A percentile compares a stretch with the other conserved stretches of the same genome.
Conservation (phyloP, 768 basidiomycete species). For the Pleurotus tuber-regium region DNA sequence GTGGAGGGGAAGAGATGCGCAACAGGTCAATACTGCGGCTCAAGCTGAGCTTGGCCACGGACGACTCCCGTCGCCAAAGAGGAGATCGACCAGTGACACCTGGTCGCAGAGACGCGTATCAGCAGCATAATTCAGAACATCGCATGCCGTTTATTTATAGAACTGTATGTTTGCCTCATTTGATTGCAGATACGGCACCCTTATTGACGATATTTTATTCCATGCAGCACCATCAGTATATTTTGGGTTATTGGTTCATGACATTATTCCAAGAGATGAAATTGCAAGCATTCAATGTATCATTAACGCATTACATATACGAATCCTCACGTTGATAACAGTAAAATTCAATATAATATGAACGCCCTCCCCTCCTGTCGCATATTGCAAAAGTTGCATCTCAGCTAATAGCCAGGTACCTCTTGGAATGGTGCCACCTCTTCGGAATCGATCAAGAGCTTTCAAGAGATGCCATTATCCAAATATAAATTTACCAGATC, state of each 20-base stretch:
- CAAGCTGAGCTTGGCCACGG: slow-evolving; percentile 2
- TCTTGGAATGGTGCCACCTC: too few species aligned
- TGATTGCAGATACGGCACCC: too few species aligned
- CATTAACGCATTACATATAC: too few species aligned
- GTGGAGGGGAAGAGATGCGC: not conserved
- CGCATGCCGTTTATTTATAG: not conserved
- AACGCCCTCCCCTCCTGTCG: too few species aligned
- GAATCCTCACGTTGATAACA: too few species aligned
- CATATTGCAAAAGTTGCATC: too few species aligned
- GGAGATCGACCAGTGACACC: slow-evolving; percentile 4
- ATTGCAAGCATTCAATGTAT: not conserved
- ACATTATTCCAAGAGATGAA: not conserved
- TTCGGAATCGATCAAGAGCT: too few species aligned
- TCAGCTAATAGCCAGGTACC: too few species aligned
- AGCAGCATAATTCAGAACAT: not conserved
- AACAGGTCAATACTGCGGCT: not conserved
- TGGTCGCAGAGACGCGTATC: not conserved
- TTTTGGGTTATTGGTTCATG: not conserved
- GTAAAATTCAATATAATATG: too few species aligned
- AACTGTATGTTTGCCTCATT: not conserved
- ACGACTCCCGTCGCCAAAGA: slow-evolving; percentile 1
- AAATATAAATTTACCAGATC: too few species aligned
- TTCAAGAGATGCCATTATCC: too few species aligned
- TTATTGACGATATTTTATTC: too few species aligned
- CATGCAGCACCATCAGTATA: not conserved